These are phyloP conservation scores for Argentina anserina DNA, from an alignment of 306 rosid species.

Conservation along the genomic window DNA sequence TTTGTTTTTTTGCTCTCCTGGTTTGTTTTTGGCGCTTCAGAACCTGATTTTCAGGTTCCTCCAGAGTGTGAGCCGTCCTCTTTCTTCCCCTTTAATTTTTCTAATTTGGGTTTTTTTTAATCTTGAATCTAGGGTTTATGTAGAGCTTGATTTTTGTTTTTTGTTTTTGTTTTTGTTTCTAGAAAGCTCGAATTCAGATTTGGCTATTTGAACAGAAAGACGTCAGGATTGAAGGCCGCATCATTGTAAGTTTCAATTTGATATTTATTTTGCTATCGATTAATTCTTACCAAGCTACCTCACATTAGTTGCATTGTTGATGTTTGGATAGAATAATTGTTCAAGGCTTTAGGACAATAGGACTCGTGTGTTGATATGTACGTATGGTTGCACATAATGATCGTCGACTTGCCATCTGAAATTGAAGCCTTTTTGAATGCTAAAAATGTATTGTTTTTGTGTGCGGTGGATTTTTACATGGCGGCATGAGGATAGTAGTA, in stretches of 20 bases:
- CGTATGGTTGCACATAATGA: not conserved
- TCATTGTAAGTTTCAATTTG: conserved; percentile 47
- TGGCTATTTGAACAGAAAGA: conserved; percentile 88
- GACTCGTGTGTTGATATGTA: not conserved
- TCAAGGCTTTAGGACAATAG: not conserved
- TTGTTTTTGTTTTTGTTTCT: not conserved
- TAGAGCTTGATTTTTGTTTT: not conserved
- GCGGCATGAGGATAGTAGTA: too few relatives aligned
- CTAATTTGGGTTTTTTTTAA: conserved; percentile 4
- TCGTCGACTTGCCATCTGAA: not conserved
- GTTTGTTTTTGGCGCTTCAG: conserved; percentile 33
- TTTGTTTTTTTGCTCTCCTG: not conserved
- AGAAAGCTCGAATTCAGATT: conserved; percentile 90
- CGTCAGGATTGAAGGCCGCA: conserved; percentile 79
- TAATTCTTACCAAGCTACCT: not conserved
- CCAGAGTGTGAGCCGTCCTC: conserved; percentile 59
- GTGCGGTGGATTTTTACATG: too few relatives aligned
- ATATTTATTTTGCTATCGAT: too few relatives aligned
- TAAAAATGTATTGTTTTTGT: too few relatives aligned
- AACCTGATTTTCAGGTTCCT: conserved; percentile 91
- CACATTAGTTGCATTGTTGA: not conserved
- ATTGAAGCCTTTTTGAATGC: not conserved
- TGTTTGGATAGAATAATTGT: not conserved
- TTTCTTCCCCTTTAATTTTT: not conserved
- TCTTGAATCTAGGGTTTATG: not conserved